Conservation (phyloP, 768 basidiomycete species). For the Neoboletus subvelutipes region DNA sequence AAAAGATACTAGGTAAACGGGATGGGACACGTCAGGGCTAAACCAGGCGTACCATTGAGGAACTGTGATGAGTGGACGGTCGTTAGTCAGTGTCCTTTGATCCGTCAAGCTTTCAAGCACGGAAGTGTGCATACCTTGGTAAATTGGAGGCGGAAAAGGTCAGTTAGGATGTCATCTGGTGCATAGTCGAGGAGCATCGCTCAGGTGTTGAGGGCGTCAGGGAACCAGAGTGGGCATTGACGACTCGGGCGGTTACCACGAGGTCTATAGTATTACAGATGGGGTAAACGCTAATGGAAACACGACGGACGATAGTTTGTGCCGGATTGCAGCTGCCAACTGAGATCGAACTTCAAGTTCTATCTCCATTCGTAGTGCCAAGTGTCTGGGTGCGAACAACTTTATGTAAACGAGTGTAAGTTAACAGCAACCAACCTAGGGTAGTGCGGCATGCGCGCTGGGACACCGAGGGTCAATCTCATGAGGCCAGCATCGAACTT, state of each 20-base stretch:
- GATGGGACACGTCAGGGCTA: neutral
- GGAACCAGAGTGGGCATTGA: too few species aligned
- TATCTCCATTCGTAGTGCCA: neutral
- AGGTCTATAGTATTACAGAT: slow-evolving; percentile 4
- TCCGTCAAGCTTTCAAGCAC: neutral
- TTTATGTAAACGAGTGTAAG: neutral
- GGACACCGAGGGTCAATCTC: too few species aligned
- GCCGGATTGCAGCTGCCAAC: neutral
- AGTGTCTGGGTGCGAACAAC: neutral
- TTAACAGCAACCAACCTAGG: too few species aligned
- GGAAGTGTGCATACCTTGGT: slow-evolving; percentile 15
- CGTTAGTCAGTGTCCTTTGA: neutral
- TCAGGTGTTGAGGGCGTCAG: neutral
- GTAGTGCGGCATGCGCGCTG: too few species aligned
- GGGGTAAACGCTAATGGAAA: neutral
- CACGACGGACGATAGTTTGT: neutral
- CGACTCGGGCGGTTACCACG: neutral
- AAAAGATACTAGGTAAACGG: neutral
- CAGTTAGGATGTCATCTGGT: slow-evolving; percentile 4
- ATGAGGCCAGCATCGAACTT: too few species aligned
- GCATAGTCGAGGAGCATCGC: slow-evolving; percentile 7
- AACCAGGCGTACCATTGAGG: slow-evolving; percentile 16
- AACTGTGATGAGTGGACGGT: slow-evolving; percentile 1
- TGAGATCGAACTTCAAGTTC: neutral
- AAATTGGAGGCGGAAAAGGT: slow-evolving; percentile 19